Base-by-base conservation (phyloP, 768 basidiomycete genomes). In the Leccinum arenicola region DNA sequence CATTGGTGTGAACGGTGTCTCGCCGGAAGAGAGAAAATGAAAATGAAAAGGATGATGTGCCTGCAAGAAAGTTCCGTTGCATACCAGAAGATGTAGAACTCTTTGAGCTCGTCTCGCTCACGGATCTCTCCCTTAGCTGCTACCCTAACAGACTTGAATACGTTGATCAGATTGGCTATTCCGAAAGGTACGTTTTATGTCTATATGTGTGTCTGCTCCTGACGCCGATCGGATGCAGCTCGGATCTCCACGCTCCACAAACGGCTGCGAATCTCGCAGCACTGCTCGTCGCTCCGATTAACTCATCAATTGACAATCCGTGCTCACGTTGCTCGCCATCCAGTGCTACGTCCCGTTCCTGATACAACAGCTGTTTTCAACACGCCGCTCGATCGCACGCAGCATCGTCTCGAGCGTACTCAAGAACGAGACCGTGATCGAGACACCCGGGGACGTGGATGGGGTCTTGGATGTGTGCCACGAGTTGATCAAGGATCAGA, bases 71-170 rank as follows among this genome's bases (percentile, higher is more conserved):
- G 74, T 98, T 97, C 78, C 80, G 97, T 72, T 97, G 97, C 19
- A 87, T 98, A 47, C 97, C 97, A 8, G 91, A 95, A 70, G 83
- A 98, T 63, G 97, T 96, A 23, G 92, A 89, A 69, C 75, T 99
- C 53, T 99, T 99, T 62, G 97, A 99, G 70, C 95, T 99, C 95
- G 96, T 98, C 17, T 99, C 97, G 1, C 78, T 99, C 40, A 91
- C 93, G 35, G 98, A 98, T 21, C 23, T 48, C 6, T 95, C 94
- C 0, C 77, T 99, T 25, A 95, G 93, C 72, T 98, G 96, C 74
- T 99, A 99, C 73, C 97, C 97, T 2, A 95, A 98, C 69, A 82
- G 93, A 64, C 81, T 99, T 52, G 95, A 98, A 78, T 98, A 98
- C 68, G 94, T 99, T 43, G 95, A 98, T 66, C 95, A 98, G 74